These are phyloP conservation scores for Pestalotiopsis fici DNA, from an alignment of 2,329 filamentous ascomycete species.

Conservation along the genomic window DNA sequence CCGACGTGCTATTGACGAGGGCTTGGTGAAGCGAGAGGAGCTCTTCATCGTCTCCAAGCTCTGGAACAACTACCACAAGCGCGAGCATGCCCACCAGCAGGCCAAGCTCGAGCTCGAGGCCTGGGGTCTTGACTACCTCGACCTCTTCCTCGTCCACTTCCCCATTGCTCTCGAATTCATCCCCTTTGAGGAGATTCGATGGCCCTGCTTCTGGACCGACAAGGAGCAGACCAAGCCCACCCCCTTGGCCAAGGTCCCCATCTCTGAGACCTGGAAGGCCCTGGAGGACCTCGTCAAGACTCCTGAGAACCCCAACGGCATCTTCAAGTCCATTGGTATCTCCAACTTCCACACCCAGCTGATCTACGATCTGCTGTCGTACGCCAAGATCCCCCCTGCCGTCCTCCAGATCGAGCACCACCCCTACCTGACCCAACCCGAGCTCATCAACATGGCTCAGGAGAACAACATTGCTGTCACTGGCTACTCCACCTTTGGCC, in stretches of 20 bases:
- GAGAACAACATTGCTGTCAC: constrained; percentile 59
- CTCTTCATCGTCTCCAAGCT: constrained; percentile 70
- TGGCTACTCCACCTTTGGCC: constrained; percentile 66
- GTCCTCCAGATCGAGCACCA: constrained; percentile 89
- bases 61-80: constrained; percentile 65
- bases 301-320: constrained; percentile 52
- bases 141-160: constrained; percentile 71
- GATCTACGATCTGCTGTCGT: constrained; percentile 77
- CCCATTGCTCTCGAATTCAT: constrained; percentile 46
- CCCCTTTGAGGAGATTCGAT: constrained; percentile 38
- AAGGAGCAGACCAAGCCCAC: constrained; percentile 48
- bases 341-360: constrained; percentile 80
- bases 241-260: constrained; percentile 61
- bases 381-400: constrained; percentile 72
- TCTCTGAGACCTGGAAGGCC: constrained; percentile 81
- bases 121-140: constrained; percentile 66
- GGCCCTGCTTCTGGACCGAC: constrained; percentile 39
- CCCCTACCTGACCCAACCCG: constrained; percentile 67
- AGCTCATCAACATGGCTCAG: constrained; percentile 56
- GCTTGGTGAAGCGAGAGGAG: constrained; percentile 63
- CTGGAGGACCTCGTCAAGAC: constrained; percentile 74
- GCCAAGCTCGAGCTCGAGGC: constrained; percentile 62
- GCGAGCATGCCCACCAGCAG: constrained; percentile 62
- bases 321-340: constrained; percentile 75
- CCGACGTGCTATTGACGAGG: constrained; percentile 54